Evolutionary conservation across 2,329 filamentous ascomycete genomes (phyloP).

Genomic region (Talaromyces rugulosus): DNA sequence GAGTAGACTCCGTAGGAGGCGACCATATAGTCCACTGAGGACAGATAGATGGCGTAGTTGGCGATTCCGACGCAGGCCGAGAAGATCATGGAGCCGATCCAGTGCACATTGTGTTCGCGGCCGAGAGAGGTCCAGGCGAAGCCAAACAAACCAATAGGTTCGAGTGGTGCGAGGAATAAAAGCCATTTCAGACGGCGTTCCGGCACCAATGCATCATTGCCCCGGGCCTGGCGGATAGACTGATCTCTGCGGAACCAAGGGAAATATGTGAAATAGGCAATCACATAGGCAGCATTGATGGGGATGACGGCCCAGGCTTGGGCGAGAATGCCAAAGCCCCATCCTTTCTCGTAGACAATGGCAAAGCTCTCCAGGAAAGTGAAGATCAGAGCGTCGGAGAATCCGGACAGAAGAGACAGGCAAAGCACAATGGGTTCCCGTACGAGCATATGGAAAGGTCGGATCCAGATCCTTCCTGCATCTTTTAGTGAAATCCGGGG

Average conservation of each 20-base stretch:
- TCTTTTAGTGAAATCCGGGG: slow-evolving; percentile 55
- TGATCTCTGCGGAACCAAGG: slow-evolving; percentile 45
- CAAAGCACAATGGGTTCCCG: slow-evolving; percentile 61
- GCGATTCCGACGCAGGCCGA: slow-evolving; percentile 65
- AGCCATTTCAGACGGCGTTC: slow-evolving; percentile 65
- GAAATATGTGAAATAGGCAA: slow-evolving; percentile 54
- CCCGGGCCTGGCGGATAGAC: slow-evolving; percentile 37
- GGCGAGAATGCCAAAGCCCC: slow-evolving; percentile 48
- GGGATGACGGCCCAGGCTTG: slow-evolving; percentile 49
- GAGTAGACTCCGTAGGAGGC: slow-evolving; percentile 69
- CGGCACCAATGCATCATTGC: slow-evolving; percentile 49
- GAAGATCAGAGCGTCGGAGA: slow-evolving; percentile 64
- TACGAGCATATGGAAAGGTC: slow-evolving; percentile 62
- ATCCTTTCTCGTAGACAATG: slow-evolving; percentile 54
- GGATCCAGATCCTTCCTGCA: slow-evolving; percentile 53
- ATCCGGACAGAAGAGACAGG: slow-evolving; percentile 60
- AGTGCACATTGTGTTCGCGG: slow-evolving; percentile 56
- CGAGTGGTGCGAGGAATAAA: slow-evolving; percentile 56
- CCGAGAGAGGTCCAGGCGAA: slow-evolving; percentile 67
- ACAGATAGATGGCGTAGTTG: slow-evolving; percentile 72
- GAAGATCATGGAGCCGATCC: slow-evolving; percentile 66
- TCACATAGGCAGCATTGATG: slow-evolving; percentile 53
- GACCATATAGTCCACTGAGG: slow-evolving; percentile 74
- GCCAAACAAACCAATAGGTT: slow-evolving; percentile 65
- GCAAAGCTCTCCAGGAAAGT: slow-evolving; percentile 61